Evolutionary conservation across 768 basidiomycete genomes (phyloP).

Genomic region (Suillus occidentalis): DNA sequence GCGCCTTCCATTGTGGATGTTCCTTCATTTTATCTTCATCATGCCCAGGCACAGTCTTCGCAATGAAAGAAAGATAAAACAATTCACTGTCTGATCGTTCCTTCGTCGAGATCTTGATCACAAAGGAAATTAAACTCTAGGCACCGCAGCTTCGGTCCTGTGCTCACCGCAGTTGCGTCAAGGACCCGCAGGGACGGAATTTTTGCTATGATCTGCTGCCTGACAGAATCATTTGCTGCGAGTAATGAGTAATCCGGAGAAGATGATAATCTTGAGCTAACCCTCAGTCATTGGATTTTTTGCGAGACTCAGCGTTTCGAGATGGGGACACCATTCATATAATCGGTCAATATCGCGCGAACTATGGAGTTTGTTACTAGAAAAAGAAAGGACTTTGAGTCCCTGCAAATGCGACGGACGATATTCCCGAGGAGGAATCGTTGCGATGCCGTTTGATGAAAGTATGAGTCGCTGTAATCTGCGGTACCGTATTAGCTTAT

Average conservation of each 20-base stretch:
- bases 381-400: constrained; percentile 62
- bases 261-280: constrained; percentile 23
- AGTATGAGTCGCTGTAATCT: constrained; percentile 66
- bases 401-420: constrained; percentile 27
- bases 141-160: constrained; percentile 8
- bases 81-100: constrained; percentile 82
- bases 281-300: constrained; percentile 68
- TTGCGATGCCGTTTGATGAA: constrained; percentile 56
- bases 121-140: constrained; percentile 12
- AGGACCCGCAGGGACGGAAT: constrained; percentile 61
- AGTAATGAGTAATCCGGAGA: constrained; percentile 3
- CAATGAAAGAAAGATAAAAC: constrained; percentile 74
- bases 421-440: constrained; percentile 40
- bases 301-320: constrained; percentile 58
- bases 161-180: constrained; percentile 64
- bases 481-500: neutral
- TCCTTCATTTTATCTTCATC: constrained; percentile 44
- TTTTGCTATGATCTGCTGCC: constrained; percentile 66
- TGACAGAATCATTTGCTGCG: constrained; percentile 43
- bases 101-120: constrained; percentile 58
- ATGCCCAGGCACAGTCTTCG: constrained; percentile 40
- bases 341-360: constrained; percentile 72
- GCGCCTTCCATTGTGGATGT: constrained; percentile 65
- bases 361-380: constrained; percentile 53
- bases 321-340: constrained; percentile 63